Base-by-base conservation (phyloP, 2,329 filamentous ascomycete species). In the Fusarium sacchari region DNA sequence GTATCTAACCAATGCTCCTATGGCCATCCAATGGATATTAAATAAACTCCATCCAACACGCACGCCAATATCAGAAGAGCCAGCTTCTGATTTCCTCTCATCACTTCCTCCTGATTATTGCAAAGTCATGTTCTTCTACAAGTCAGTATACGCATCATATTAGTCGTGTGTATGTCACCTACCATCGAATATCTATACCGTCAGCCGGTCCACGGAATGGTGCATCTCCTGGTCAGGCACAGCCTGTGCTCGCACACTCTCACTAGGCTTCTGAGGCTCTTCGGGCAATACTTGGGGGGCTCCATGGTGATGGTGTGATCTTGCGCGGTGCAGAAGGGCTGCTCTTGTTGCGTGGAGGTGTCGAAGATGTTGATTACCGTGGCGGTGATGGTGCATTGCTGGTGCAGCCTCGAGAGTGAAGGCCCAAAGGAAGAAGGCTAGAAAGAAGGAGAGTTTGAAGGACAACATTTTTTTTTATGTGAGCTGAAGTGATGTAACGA, bases 261-360 rank as follows among this genome's bases (percentile, higher is more conserved):
- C 67, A 32, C 47, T 63, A 2, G 69, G 67, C n/a, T 67, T 62
- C 11, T 71, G 57, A 10, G 64, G 42, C 17, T 74, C 28, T 47
- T 74, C 63, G 18, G 65, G 34, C 36, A 67, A 32, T 22, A 64
- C 37, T n/a, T 64, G 67, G 18, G 72, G 59, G 20, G 49, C 49
- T 2, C 24, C 44, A 10, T 52, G 53, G 13, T 49, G 52, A 24
- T 44, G 40, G 26, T 67, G 46, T 6, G 69, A 59, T 34, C 56
- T 77, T 43, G 52, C 30, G 49, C 57, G 67, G 28, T 61, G 67
- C 36, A 67, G 64, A 76, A 82, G 65, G 78, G 83, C 74, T 82
- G 76, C 82, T 84, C 83, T 83, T 84, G 64, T 44, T 26, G 58
- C 59, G 47, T 79, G 74, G 36, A 72, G 30, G 14, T 36, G 37